These are phyloP conservation scores for Dichotomocladium elegans DNA, from an alignment of 371 early-diverging fungal genomes.

Conservation along the genomic window DNA sequence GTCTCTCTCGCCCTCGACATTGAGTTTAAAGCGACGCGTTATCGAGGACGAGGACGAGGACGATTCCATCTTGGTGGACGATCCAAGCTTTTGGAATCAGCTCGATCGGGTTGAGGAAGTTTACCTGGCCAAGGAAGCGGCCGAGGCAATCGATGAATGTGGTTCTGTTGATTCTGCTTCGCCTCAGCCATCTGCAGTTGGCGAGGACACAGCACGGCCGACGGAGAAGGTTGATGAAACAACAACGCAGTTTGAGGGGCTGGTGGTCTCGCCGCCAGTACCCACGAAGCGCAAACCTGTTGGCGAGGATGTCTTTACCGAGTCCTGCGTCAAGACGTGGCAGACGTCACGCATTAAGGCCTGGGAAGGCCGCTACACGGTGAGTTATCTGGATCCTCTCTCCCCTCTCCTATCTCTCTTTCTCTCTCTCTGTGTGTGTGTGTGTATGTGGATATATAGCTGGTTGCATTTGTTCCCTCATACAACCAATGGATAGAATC, in stretches of 20 bases:
- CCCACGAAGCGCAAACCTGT: slow-evolving; percentile 15
- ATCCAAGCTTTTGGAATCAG: neutral
- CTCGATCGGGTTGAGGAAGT: neutral
- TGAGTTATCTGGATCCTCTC: slow-evolving; percentile 7
- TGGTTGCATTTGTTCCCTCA: neutral
- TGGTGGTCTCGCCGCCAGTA: neutral
- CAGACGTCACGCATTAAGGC: slow-evolving; percentile 58
- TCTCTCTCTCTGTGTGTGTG: no score
- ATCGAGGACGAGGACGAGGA: neutral
- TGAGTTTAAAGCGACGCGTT: neutral
- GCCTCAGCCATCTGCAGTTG: neutral
- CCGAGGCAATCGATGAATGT: neutral
- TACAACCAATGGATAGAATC: no score
- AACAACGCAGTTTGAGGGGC: neutral
- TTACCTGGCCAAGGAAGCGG: neutral
- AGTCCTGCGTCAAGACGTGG: slow-evolving; percentile 52
- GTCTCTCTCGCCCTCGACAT: no score
- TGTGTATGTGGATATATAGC: neutral
- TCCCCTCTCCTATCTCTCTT: no score
- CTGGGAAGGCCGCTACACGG: slow-evolving; percentile 50
- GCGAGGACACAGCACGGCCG: neutral
- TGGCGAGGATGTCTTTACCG: slow-evolving; percentile 55
- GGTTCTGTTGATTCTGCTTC: neutral
- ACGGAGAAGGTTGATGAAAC: neutral
- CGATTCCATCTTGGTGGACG: neutral